These are phyloP conservation scores for Hibiscus trionum DNA, from an alignment of 345 rosid genomes.

Conservation along the genomic window DNA sequence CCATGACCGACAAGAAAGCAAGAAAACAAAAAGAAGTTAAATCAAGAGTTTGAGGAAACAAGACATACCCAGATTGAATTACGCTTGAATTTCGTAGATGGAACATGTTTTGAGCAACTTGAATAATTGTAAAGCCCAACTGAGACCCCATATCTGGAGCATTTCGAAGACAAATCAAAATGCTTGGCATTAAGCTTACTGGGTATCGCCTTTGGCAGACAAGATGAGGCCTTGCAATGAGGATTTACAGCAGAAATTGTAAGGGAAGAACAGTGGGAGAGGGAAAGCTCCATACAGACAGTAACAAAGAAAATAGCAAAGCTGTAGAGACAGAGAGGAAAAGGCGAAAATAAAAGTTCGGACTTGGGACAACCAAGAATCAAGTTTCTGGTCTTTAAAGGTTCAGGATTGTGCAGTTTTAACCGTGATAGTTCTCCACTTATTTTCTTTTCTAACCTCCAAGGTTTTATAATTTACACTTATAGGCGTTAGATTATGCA, in stretches of 20 bases:
- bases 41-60: neutral
- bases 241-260: slow-evolving; percentile 24
- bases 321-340: neutral
- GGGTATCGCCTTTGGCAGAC: slow-evolving; percentile 11
- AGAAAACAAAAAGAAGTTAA: neutral
- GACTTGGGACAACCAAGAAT: neutral
- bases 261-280: slow-evolving; percentile 19
- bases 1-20: neutral
- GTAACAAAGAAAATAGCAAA: neutral
- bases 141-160: slow-evolving; percentile 7
- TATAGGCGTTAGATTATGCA: no score
- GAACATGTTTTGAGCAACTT: slow-evolving; percentile 17
- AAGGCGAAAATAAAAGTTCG: neutral
- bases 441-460: neutral
- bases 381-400: neutral
- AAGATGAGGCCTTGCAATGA: slow-evolving; percentile 15
- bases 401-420: neutral
- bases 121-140: slow-evolving; percentile 15
- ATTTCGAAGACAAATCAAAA: slow-evolving; percentile 11
- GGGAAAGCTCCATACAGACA: slow-evolving; percentile 36
- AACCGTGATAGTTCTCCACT: neutral
- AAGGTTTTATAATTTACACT: neutral
- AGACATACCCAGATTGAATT: slow-evolving; percentile 36
- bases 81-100: slow-evolving; percentile 13
- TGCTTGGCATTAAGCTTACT: slow-evolving; percentile 8